Percentiles rank a stretch among this genome's conserved stretches.
Evolutionary conservation across 345 rosid species (phyloP).

Genomic region (Microthlaspi erraticum): DNA sequence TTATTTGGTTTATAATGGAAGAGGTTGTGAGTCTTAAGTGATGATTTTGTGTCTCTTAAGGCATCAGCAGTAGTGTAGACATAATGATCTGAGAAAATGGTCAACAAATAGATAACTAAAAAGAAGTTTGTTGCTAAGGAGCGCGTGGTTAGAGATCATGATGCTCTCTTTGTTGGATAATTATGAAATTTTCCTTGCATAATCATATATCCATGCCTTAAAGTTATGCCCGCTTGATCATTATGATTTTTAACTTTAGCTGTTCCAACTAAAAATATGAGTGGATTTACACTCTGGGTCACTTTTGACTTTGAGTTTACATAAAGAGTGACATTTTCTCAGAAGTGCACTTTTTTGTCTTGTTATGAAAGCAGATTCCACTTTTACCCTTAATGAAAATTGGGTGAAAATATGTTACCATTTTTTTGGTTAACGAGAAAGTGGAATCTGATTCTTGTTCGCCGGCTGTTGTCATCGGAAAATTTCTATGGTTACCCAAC

Average conservation of each 20-base stretch:
- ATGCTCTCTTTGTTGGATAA: slow-evolving; percentile 39
- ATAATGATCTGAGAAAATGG: slow-evolving; percentile 34
- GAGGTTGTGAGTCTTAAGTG: slow-evolving; percentile 32
- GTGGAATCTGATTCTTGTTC: too few species aligned
- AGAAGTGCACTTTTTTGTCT: too few species aligned
- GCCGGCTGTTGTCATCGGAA: too few species aligned
- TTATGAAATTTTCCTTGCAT: slow-evolving; percentile 30
- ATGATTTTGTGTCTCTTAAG: slow-evolving; percentile 34
- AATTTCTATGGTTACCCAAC: too few species aligned
- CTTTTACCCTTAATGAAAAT: too few species aligned
- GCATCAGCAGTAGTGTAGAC: slow-evolving; percentile 34
- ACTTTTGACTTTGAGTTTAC: too few species aligned
- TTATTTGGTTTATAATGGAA: slow-evolving; percentile 32
- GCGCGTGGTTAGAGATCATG: slow-evolving; percentile 45
- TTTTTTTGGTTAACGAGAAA: too few species aligned
- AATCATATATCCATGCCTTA: slow-evolving; percentile 35
- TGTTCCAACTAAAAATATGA: slow-evolving; percentile 39
- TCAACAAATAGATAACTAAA: slow-evolving; percentile 11
- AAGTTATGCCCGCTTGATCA: slow-evolving; percentile 29
- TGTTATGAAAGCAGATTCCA: too few species aligned
- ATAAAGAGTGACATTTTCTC: too few species aligned
- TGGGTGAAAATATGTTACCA: too few species aligned
- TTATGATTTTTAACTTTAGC: slow-evolving; percentile 29
- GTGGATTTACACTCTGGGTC: slow-evolving; percentile 5
- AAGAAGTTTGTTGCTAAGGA: slow-evolving; percentile 28